Evolutionary conservation across 2,329 filamentous ascomycete genomes (phyloP), one percentile per base, ranked within the genome.

Genomic region (Hypocreales sp.): DNA sequence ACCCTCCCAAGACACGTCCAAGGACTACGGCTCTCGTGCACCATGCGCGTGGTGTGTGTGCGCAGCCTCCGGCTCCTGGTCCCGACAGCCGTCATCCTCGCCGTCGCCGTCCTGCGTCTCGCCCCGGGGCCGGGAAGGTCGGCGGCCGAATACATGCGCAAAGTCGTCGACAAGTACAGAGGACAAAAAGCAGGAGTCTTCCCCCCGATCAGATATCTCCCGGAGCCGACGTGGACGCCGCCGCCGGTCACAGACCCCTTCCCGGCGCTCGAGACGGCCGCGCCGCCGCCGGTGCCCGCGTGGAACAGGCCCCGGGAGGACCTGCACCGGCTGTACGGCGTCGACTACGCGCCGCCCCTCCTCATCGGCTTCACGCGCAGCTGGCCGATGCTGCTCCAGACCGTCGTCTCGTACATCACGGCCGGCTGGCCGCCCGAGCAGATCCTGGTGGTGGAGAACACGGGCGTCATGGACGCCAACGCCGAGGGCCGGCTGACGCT

Each of bases 391-490:
- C 52, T 73, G 2, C 55, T 67, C 10, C 68, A 72, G 45, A 51
- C 58, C 4, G 59, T 72, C 2, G 55, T 68, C 8, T 61, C 55
- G 8, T 73, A 72, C 42, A 61, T 73, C 35, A 62, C 66, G 1
- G 62, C 64, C 3, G 68, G 67, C 26, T 73, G 67, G 67, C 68
- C 67, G 2, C 45, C 63, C 0, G 50, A 51, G 13, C 58, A 71
- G 35, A 70, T 73, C 32, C 64, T 64, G 34, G 60, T 72, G 2
- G 46, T 72, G 16, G 68, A 73, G 39, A 73, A 73, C 45, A 72
- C 61, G 5, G 67, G 67, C 5, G 60, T 60, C 10, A 63, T 68
- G 41, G 48, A 62, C 29, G 58, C 62, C 26, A 72, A 72, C 39
- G 41, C 48, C n/a, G 45, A 51, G 7, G 57, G 55, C 3, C 47